Evolutionary conservation across 331 rosid species (phyloP).

Genomic region (Saraca asoca): DNA sequence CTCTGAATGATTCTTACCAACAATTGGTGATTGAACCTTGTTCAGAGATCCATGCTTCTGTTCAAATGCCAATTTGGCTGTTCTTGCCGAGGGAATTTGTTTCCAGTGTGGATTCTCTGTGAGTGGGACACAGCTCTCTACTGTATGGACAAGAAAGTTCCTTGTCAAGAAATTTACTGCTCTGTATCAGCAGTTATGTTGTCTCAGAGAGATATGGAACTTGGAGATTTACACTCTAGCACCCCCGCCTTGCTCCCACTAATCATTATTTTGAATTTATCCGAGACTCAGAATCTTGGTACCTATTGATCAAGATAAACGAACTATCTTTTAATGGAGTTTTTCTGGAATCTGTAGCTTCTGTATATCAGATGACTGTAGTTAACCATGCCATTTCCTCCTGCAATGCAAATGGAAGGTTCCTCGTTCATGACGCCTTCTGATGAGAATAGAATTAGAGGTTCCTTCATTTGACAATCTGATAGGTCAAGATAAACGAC

Average conservation of each 20-base stretch:
- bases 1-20: slow-evolving; percentile 16
- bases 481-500: not conserved
- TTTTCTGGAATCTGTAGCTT: not conserved
- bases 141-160: slow-evolving; percentile 11
- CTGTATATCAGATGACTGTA: not conserved
- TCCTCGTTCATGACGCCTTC: not conserved
- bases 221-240: not conserved
- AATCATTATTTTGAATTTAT: not conserved
- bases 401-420: slow-evolving; percentile 10
- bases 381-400: slow-evolving; percentile 10
- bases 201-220: slow-evolving; percentile 1
- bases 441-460: not conserved
- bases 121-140: slow-evolving; percentile 11
- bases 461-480: not conserved
- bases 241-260: not conserved
- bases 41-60: slow-evolving; percentile 9
- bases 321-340: slow-evolving; percentile 37
- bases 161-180: not conserved
- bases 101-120: slow-evolving; percentile 1
- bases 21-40: slow-evolving; percentile 15
- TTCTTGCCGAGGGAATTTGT: not conserved
- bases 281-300: slow-evolving; percentile 17
- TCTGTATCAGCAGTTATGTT: not conserved
- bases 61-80: not conserved
- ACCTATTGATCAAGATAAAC: slow-evolving; percentile 26